Base-by-base conservation (phyloP, 768 basidiomycete species). In the Termitomyces titanicus region DNA sequence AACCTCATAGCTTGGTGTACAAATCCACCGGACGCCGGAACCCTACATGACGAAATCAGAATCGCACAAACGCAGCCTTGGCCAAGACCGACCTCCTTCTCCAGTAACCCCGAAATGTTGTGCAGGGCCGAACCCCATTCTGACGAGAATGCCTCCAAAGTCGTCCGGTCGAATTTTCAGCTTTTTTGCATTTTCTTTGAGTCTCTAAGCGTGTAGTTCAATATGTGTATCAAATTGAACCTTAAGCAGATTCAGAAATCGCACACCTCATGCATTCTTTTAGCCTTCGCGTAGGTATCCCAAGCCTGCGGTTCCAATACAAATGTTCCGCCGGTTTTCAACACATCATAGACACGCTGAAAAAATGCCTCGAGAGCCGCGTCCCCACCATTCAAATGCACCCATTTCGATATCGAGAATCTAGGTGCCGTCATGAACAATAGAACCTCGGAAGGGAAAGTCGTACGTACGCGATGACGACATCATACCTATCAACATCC, bases 401-500 rank as follows among this genome's bases (percentile, higher is more conserved):
- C 91, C 94, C 94, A 96, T 70, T 94, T 96, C 0, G 92, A 83
- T 42, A 95, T 71, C 0, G 93, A 95, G 61, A 96, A 84, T 1
- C 92, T 94, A 64, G 3, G 10, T 15, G 9, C 31, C 39, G 38
- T 18, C 27, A 20, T 20, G 42, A 31, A 29, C 12, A 22, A 37
- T n/a, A 47, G 37, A 29, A 42, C 27, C 33, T 12, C 11, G 11
- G 8, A 40, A 52, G 20, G 51, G 24, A 39, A 47, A 56, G 4
- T 17, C 11, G 22, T 18, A 70, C 87, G 58, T 63, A 94, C 94
- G 85, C 94, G 34, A 94, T 57, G 29, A 95, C 81, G 31, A 93
- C 79, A 62, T 92, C 85, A 65, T 94, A 94, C 0, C 79, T 78
- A 1, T 78, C 75, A 3, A 68, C 66, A 63, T 91, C 88, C 57